These are phyloP conservation scores for Exophiala dermatitidis DNA, from an alignment of 2,329 filamentous ascomycete species.

Conservation along the genomic window DNA sequence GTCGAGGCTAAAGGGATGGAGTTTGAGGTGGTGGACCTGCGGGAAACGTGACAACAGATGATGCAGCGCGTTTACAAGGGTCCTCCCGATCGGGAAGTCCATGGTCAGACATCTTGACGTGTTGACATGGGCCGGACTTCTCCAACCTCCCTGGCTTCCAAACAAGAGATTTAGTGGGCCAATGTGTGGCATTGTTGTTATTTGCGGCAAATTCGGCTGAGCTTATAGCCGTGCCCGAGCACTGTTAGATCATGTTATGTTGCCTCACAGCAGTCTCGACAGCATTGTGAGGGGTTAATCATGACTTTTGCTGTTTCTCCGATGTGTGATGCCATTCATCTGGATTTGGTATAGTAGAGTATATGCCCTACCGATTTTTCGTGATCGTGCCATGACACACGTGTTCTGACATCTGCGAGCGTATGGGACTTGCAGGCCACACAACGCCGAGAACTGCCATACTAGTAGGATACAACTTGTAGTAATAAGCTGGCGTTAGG, in stretches of 20 bases:
- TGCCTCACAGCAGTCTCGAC: background rate
- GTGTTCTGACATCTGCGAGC: constrained; percentile 2
- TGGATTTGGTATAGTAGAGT: background rate
- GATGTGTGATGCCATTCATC: background rate
- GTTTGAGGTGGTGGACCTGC: constrained; percentile 61
- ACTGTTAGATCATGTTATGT: background rate
- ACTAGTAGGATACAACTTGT: background rate
- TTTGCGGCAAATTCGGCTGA: background rate
- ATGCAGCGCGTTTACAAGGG: background rate
- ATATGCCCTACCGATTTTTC: background rate
- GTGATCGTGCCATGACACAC: background rate
- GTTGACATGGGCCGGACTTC: background rate
- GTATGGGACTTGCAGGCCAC: constrained; percentile 4
- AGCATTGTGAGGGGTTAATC: background rate
- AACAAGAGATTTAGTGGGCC: background rate
- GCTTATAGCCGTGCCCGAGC: background rate
- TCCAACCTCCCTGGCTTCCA: background rate
- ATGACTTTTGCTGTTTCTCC: too few relatives aligned
- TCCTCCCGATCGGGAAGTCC: background rate
- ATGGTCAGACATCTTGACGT: constrained; percentile 4
- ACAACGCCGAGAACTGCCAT: background rate
- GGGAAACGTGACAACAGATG: constrained; percentile 24
- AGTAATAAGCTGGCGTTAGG: background rate
- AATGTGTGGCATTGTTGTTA: background rate
- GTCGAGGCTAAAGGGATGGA: constrained; percentile 60